Evolutionary conservation across 2,329 filamentous ascomycete genomes (phyloP).

Genomic region (Massarina eburnea): DNA sequence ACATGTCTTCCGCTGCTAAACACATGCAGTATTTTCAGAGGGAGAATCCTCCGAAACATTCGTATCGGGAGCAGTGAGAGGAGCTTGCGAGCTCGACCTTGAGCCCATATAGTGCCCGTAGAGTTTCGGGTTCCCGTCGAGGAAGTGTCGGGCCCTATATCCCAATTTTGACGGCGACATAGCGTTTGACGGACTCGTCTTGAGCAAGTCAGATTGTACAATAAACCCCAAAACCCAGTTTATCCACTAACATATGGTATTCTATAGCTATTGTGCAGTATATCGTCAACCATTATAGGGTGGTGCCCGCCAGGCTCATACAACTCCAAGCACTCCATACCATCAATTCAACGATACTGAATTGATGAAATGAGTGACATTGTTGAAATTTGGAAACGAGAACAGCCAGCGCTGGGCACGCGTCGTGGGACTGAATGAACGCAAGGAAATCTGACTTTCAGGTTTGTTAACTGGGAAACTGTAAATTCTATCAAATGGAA

Average conservation of each 20-base stretch:
- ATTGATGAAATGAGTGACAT: slow-evolving; percentile 9
- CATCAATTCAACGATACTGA: slow-evolving; percentile 14
- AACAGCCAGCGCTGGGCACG: slow-evolving; percentile 4
- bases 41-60: too few relatives aligned
- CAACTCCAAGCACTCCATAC: slow-evolving; percentile 12
- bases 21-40: too few relatives aligned
- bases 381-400: slow-evolving; percentile 7
- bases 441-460: slow-evolving; percentile 4
- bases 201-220: slow-evolving; percentile 24
- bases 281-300: slow-evolving; percentile 20
- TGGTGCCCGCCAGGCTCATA: slow-evolving; percentile 18
- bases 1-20: too few relatives aligned
- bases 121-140: slow-evolving; percentile 10
- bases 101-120: slow-evolving; percentile 5
- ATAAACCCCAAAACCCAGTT: slow-evolving; percentile 21
- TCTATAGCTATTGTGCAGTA: slow-evolving; percentile 18
- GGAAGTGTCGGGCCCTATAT: slow-evolving; percentile 8
- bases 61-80: background rate
- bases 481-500: too few relatives aligned
- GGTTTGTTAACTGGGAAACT: slow-evolving; percentile 2
- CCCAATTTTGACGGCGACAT: slow-evolving; percentile 14
- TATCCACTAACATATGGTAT: slow-evolving; percentile 22
- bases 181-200: slow-evolving; percentile 10
- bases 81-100: slow-evolving; percentile 4
- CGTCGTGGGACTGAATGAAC: slow-evolving; percentile 5